Evolutionary conservation across 331 rosid species (phyloP).

Genomic region (Malus hybrid): DNA sequence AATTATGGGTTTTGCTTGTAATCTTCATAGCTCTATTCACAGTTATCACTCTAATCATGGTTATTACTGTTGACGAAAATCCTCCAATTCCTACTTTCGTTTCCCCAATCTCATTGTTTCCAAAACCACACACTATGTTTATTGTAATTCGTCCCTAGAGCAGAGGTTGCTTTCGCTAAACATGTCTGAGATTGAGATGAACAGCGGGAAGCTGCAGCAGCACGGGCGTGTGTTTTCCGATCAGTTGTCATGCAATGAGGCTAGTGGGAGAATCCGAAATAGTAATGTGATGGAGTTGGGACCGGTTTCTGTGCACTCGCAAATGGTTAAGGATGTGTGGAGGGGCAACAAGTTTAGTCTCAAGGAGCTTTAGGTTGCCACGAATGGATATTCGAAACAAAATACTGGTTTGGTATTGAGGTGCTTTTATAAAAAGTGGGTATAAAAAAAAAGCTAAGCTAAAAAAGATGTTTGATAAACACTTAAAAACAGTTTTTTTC

Average conservation of each 20-base stretch:
- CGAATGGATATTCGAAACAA: constrained; percentile 35
- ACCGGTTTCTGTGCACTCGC: constrained; percentile 5
- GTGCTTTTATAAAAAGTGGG: too few relatives aligned
- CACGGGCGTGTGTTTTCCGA: background rate
- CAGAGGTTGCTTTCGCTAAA: constrained; percentile 27
- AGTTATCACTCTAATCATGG: constrained; percentile 11
- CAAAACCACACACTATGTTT: background rate
- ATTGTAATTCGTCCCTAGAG: constrained; percentile 26
- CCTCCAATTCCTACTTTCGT: constrained; percentile 15
- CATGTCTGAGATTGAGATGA: constrained; percentile 23
- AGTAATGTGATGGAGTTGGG: constrained; percentile 10
- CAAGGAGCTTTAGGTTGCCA: constrained; percentile 39
- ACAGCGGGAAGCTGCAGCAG: background rate
- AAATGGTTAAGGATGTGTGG: constrained; percentile 14
- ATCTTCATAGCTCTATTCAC: constrained; percentile 10
- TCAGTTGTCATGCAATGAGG: constrained; percentile 1
- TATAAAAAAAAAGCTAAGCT: too few relatives aligned
- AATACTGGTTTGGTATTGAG: background rate
- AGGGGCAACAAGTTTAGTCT: constrained; percentile 22
- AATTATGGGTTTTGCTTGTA: constrained; percentile 37
- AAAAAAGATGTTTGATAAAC: too few relatives aligned
- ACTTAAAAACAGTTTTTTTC: too few relatives aligned
- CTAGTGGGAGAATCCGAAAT: background rate
- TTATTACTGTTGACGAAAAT: constrained; percentile 5
- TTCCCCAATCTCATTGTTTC: constrained; percentile 22